A percentile compares a stretch with the other conserved stretches of the same genome.
These are phyloP conservation scores for Crithidia acanthocephali DNA, from an alignment of 208 protist genomes.

Conservation along the genomic window DNA sequence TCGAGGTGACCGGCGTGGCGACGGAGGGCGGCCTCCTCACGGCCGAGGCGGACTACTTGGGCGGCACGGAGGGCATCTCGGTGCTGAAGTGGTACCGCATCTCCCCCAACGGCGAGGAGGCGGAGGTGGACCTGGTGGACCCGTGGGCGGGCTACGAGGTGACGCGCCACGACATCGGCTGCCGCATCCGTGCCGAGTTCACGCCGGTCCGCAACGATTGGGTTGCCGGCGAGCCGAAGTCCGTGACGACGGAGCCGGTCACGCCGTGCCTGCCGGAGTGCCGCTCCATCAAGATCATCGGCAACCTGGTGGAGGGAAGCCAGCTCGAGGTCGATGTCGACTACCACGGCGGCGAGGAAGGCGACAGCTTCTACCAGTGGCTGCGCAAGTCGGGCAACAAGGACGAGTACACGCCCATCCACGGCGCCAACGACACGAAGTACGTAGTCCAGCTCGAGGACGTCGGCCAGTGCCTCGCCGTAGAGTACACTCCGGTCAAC, in stretches of 20 bases:
- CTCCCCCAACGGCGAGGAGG: slow-evolving; percentile 64
- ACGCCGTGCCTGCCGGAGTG: slow-evolving; percentile 76
- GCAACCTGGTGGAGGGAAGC: slow-evolving; percentile 85
- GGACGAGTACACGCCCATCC: slow-evolving; percentile 81
- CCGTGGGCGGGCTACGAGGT: slow-evolving; percentile 88
- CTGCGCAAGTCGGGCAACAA: slow-evolving; percentile 68
- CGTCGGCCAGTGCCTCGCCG: slow-evolving; percentile 87
- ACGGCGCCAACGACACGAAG: slow-evolving; percentile 73
- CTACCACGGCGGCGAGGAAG: slow-evolving; percentile 90
- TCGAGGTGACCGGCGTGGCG: slow-evolving; percentile 82
- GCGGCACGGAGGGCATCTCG: slow-evolving; percentile 88
- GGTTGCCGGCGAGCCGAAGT: slow-evolving; percentile 85
- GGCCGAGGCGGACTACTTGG: slow-evolving; percentile 86
- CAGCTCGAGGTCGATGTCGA: slow-evolving; percentile 79
- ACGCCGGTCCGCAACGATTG: slow-evolving; percentile 91
- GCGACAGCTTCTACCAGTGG: slow-evolving; percentile 92
- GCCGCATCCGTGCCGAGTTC: slow-evolving; percentile 87
- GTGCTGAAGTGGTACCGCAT: slow-evolving; percentile 89
- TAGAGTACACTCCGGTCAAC: slow-evolving; percentile 93
- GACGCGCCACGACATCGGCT: slow-evolving; percentile 81
- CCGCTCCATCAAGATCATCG: slow-evolving; percentile 92
- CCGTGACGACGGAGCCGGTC: slow-evolving; percentile 65
- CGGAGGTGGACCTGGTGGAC: slow-evolving; percentile 66
- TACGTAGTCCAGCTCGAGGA: slow-evolving; percentile 86
- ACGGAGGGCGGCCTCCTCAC: slow-evolving; percentile 81